Evolutionary conservation across 2,329 filamentous ascomycete genomes (phyloP).

Genomic region (Chalaropsis thielavioides): DNA sequence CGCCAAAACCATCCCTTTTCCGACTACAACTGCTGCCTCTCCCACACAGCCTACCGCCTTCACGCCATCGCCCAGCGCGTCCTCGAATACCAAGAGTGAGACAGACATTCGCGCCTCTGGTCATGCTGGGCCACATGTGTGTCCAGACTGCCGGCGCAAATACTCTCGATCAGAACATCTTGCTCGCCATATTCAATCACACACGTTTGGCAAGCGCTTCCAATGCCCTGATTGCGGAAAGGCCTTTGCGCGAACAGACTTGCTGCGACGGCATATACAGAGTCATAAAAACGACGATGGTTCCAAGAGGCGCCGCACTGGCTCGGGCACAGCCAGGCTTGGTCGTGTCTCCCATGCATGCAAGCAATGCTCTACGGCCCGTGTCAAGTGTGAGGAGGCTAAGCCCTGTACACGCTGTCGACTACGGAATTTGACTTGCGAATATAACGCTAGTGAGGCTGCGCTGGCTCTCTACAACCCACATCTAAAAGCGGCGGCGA

Average conservation of each 20-base stretch:
- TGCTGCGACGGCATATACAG: slow-evolving; percentile 37
- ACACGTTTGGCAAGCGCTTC: slow-evolving; percentile 37
- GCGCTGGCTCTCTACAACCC: slow-evolving; percentile 17
- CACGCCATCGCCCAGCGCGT: slow-evolving; percentile 9
- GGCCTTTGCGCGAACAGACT: slow-evolving; percentile 39
- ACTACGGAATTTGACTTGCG: slow-evolving; percentile 33
- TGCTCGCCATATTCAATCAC: slow-evolving; percentile 37
- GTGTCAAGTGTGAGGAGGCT: slow-evolving; percentile 40
- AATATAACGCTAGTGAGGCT: slow-evolving; percentile 26
- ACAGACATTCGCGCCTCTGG: background rate
- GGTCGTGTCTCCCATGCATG: slow-evolving; percentile 41
- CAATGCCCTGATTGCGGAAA: slow-evolving; percentile 38
- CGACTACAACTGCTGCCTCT: background rate
- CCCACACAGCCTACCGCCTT: slow-evolving; percentile 10
- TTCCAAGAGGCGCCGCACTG: slow-evolving; percentile 34
- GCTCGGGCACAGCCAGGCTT: slow-evolving; percentile 31
- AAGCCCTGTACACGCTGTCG: slow-evolving; percentile 40
- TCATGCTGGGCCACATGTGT: slow-evolving; percentile 27
- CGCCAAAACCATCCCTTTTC: background rate
- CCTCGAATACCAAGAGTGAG: background rate
- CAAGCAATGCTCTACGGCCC: slow-evolving; percentile 35
- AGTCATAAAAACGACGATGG: slow-evolving; percentile 37
- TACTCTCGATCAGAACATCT: slow-evolving; percentile 42
- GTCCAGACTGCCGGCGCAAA: slow-evolving; percentile 36
- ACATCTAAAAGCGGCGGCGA: slow-evolving; percentile 18